phyloP scores from a whole-genome alignment of 2,329 filamentous ascomycete genomes.

The Colletotrichum trifolii region DNA sequence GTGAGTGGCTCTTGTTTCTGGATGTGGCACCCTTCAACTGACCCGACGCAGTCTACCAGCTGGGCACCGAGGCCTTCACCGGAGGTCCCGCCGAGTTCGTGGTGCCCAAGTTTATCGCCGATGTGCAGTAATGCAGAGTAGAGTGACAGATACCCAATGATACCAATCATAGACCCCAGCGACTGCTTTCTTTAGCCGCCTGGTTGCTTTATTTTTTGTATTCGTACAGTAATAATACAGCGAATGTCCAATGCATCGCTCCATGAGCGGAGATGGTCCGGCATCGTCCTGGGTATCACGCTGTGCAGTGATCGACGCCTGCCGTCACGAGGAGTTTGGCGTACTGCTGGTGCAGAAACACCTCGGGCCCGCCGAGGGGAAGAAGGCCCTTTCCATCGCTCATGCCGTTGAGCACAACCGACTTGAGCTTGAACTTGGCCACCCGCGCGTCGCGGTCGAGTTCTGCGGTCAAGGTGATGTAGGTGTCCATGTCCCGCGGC shows the following conservation, averaged over 20 bases:
- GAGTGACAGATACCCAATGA: conserved; percentile 1
- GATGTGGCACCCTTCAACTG: not conserved
- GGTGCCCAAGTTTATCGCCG: conserved; percentile 39
- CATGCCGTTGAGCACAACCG: conserved; percentile 7
- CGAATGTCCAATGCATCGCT: not conserved
- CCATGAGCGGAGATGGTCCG: not conserved
- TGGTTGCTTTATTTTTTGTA: not conserved
- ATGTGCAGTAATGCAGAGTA: conserved; percentile 17
- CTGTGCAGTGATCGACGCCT: conserved; percentile 21
- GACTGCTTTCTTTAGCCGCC: not conserved
- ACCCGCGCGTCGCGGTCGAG: conserved; percentile 1
- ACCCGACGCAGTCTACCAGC: conserved; percentile 38
- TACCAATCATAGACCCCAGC: not conserved
- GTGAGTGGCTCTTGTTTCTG: conserved; percentile 21
- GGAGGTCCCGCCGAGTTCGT: conserved; percentile 40
- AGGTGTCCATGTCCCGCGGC: conserved; percentile 25
- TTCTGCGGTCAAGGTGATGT: conserved; percentile 17
- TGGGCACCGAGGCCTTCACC: conserved; percentile 42
- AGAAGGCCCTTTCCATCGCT: conserved; percentile 11
- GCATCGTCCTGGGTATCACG: not conserved
- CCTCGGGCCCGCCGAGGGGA: not conserved
- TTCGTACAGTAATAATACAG: conserved; percentile 10
- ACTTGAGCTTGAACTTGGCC: conserved; percentile 24
- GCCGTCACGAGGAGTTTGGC: conserved; percentile 22
- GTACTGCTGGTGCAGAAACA: conserved; percentile 19